Evolutionary conservation across 345 rosid genomes (phyloP).

Genomic region (Cochlearia excelsa): DNA sequence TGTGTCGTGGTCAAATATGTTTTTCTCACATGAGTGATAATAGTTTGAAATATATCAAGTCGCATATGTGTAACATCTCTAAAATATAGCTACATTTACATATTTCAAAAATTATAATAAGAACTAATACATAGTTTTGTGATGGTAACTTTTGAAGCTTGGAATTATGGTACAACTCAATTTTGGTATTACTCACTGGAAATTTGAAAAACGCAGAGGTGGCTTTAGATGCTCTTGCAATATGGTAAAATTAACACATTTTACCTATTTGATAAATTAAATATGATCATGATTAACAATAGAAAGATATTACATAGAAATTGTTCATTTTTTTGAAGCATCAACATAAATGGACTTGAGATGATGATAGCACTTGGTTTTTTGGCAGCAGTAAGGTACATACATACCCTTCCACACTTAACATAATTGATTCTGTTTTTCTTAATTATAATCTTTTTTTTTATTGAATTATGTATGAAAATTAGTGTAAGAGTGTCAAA

Average conservation of each 20-base stretch:
- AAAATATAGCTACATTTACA: neutral
- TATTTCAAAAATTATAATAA: no score
- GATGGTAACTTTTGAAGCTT: conserved; percentile 39
- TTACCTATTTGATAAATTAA: conserved; percentile 2
- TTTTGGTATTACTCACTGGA: conserved; percentile 67
- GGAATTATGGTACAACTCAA: conserved; percentile 83
- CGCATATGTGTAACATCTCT: neutral
- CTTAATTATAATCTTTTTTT: neutral
- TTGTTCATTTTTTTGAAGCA: conserved; percentile 35
- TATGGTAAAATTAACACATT: conserved; percentile 51
- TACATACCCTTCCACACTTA: neutral
- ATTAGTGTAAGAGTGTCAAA: conserved; percentile 76
- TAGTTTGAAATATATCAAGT: no score
- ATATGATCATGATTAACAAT: neutral
- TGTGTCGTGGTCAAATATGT: no score
- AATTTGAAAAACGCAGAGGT: conserved; percentile 62
- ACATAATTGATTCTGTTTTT: neutral
- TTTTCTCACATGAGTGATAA: no score
- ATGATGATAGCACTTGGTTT: conserved; percentile 85
- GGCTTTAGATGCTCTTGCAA: conserved; percentile 73
- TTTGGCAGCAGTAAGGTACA: conserved; percentile 68
- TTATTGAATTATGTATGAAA: neutral
- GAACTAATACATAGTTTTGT: neutral
- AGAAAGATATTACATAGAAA: neutral
- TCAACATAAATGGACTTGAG: conserved; percentile 72